Conservation (phyloP, 441 rosid species). For the Adansonia rubrostipa region DNA sequence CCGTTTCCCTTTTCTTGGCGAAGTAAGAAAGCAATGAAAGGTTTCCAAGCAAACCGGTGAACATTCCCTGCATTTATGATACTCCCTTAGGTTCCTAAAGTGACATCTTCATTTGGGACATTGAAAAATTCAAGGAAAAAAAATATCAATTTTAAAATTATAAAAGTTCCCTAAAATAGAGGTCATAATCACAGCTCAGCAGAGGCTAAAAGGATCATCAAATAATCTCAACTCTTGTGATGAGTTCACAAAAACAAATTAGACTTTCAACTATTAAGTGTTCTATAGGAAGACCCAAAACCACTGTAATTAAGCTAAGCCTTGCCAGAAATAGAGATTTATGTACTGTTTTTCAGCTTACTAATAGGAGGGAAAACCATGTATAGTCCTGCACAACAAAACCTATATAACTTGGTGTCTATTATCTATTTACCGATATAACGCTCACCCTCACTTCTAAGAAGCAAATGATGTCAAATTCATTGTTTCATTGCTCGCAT, state of each 20-base stretch:
- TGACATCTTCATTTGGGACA: not conserved
- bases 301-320: not conserved
- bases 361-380: not conserved
- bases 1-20: conserved; percentile 76
- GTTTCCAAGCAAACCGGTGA: conserved; percentile 87
- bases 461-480: not conserved
- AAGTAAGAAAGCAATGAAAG: conserved; percentile 87
- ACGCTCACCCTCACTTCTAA: not conserved
- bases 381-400: not conserved
- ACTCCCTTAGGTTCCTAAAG: not conserved
- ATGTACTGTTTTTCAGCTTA: conserved; percentile 2
- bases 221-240: not conserved
- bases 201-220: not conserved
- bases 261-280: not conserved
- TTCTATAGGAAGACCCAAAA: conserved; percentile 2
- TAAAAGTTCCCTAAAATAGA: not conserved
- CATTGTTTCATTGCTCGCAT: not conserved
- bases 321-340: conserved; percentile 14
- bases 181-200: not conserved
- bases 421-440: not conserved
- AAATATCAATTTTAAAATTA: not conserved
- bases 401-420: not conserved
- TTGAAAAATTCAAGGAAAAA: not conserved
- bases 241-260: not conserved
- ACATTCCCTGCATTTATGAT: conserved; percentile 69